These are phyloP conservation scores for Theobroma cacao DNA, from an alignment of 345 rosid species.

Conservation along the genomic window DNA sequence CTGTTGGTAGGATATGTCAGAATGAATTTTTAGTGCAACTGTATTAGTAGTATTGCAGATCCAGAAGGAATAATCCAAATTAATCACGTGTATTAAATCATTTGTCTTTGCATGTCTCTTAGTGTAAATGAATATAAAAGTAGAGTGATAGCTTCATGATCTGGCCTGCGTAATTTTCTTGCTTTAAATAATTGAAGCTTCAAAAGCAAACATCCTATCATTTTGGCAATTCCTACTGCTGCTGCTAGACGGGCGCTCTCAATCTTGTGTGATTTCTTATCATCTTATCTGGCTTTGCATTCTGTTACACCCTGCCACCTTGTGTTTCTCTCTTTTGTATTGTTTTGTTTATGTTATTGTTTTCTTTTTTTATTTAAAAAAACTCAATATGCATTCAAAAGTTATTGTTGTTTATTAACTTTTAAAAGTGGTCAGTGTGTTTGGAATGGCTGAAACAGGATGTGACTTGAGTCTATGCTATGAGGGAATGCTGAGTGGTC, in stretches of 20 bases:
- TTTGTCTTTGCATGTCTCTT: neutral
- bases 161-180: neutral
- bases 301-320: neutral
- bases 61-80: neutral
- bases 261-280: neutral
- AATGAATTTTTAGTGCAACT: neutral
- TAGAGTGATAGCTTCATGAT: neutral
- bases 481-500: neutral
- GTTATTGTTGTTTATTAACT: neutral
- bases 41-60: neutral
- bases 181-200: neutral
- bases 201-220: neutral
- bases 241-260: neutral
- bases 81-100: neutral
- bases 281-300: neutral
- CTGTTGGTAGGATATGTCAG: neutral
- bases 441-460: neutral
- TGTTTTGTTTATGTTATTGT: too few species aligned
- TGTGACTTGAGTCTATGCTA: neutral
- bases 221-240: neutral
- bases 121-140: neutral
- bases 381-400: neutral
- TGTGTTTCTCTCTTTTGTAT: neutral
- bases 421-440: neutral
- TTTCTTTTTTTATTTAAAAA: too few species aligned